Evolutionary conservation across 306 rosid genomes (phyloP).

Genomic region (Lathyrus tuberosus): DNA sequence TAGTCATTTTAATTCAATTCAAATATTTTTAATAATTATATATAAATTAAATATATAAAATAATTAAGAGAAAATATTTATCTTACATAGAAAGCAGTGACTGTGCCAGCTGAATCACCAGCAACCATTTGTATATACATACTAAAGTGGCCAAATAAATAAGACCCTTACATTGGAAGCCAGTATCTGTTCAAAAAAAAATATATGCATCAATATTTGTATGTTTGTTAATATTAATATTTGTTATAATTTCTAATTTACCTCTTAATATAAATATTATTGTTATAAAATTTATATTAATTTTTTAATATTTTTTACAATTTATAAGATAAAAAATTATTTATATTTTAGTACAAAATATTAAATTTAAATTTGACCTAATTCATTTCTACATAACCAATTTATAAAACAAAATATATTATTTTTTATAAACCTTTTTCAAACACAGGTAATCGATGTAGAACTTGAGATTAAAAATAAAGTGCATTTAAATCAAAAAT

Average conservation of each 20-base stretch:
- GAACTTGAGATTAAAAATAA: background rate
- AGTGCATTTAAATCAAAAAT: background rate
- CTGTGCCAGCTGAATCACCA: constrained; percentile 90
- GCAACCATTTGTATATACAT: constrained; percentile 70
- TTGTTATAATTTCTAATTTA: no score
- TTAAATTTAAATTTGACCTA: no score
- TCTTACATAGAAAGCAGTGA: constrained; percentile 81
- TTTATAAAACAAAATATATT: no score
- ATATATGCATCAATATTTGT: background rate
- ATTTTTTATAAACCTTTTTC: no score
- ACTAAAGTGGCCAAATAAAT: constrained; percentile 83
- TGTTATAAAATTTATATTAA: no score
- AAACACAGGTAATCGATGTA: no score
- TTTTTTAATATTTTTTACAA: no score
- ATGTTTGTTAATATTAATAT: background rate
- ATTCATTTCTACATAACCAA: no score
- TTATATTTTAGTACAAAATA: no score
- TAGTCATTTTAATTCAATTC: background rate
- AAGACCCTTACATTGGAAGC: constrained; percentile 86
- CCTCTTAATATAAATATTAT: no score
- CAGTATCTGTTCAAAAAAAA: constrained; percentile 59
- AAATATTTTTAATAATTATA: background rate
- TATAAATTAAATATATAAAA: background rate
- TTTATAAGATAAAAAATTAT: no score
- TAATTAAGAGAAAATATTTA: background rate